Percentiles rank a stretch among this genome's conserved stretches.
Evolutionary conservation across 805 yeast species (phyloP).

Genomic region (Vanderwaltozyma polyspora): DNA sequence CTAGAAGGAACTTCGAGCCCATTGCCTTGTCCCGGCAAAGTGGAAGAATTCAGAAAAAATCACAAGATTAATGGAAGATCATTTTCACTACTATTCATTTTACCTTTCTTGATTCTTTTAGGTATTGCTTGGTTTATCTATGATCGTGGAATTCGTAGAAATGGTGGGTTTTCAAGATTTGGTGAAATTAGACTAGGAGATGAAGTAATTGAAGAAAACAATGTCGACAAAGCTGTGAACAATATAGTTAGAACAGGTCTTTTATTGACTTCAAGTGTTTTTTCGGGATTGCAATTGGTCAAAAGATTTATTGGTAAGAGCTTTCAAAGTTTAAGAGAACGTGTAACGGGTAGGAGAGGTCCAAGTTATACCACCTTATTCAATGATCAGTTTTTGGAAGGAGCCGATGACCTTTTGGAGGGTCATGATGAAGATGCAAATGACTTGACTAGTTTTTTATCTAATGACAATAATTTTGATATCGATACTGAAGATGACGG

Average conservation of each 20-base stretch:
- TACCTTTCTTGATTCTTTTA: slow-evolving; percentile 46
- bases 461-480: slow-evolving; percentile 26
- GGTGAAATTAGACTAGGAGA: slow-evolving; percentile 83
- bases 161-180: slow-evolving; percentile 64
- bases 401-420: slow-evolving; percentile 26
- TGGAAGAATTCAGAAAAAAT: slow-evolving; percentile 43
- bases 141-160: slow-evolving; percentile 68
- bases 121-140: slow-evolving; percentile 60
- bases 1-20: slow-evolving; percentile 51
- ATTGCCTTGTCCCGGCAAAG: slow-evolving; percentile 82
- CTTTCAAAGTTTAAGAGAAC: slow-evolving; percentile 13
- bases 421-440: slow-evolving; percentile 40
- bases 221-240: slow-evolving; percentile 49
- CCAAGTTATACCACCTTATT: slow-evolving; percentile 25
- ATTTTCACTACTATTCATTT: slow-evolving; percentile 39
- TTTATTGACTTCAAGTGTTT: slow-evolving; percentile 31
- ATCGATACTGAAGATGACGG: slow-evolving; percentile 25
- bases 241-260: slow-evolving; percentile 49
- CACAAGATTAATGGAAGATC: slow-evolving; percentile 47
- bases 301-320: slow-evolving; percentile 9
- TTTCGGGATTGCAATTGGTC: slow-evolving; percentile 13
- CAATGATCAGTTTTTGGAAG: slow-evolving; percentile 27
- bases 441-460: slow-evolving; percentile 34
- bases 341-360: slow-evolving; percentile 21
- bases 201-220: slow-evolving; percentile 54